Evolutionary conservation across 306 rosid species (phyloP).

Genomic region (Pyrus communis): DNA sequence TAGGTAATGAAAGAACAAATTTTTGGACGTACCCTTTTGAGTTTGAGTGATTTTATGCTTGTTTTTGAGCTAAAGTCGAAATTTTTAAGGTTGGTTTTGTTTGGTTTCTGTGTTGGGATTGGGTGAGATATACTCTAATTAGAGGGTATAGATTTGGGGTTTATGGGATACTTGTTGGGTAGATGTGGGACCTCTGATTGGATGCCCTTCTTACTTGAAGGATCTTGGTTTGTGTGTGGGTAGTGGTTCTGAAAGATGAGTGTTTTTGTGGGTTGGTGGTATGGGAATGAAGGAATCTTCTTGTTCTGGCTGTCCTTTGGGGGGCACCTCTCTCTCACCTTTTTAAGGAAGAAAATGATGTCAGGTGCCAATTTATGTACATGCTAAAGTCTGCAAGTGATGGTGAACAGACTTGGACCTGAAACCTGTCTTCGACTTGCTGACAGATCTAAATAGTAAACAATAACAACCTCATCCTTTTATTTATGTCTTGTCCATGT

Average conservation of each 20-base stretch:
- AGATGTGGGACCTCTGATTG: conserved; percentile 72
- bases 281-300: conserved; percentile 57
- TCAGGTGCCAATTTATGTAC: conserved; percentile 21
- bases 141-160: conserved; percentile 13
- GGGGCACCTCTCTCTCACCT: conserved; percentile 14
- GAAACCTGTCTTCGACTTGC: not conserved
- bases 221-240: conserved; percentile 24
- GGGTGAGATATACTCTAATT: conserved; percentile 8
- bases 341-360: conserved; percentile 23
- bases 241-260: conserved; percentile 43
- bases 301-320: conserved; percentile 37
- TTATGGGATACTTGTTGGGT: conserved; percentile 32
- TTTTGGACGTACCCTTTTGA: not conserved
- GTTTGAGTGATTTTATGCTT: conserved; percentile 3
- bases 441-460: not conserved
- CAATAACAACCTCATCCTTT: not conserved
- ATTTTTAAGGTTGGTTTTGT: not conserved
- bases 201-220: conserved; percentile 32
- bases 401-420: conserved; percentile 21
- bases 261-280: conserved; percentile 38
- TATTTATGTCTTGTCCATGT: not conserved
- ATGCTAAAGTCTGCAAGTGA: conserved; percentile 27
- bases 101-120: conserved; percentile 12
- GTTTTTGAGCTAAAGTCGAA: not conserved
- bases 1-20: conserved; percentile 47